These are phyloP conservation scores for Salix koriyanagi DNA, from an alignment of 345 rosid genomes.

Conservation along the genomic window DNA sequence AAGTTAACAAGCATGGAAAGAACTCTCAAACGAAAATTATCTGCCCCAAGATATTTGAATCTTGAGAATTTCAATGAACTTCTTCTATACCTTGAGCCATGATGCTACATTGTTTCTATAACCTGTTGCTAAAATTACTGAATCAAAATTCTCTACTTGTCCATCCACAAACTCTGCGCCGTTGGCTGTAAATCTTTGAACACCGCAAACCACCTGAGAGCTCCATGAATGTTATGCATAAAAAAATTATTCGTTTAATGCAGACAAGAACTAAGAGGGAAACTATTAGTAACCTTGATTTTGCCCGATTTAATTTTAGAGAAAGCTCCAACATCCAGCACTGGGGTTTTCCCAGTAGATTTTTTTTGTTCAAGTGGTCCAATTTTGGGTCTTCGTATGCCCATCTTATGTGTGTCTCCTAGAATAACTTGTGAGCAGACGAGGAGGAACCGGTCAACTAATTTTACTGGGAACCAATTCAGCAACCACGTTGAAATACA, in stretches of 20 bases:
- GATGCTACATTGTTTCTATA: slow-evolving; percentile 41
- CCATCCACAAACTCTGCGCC: slow-evolving; percentile 47
- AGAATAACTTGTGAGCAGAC: slow-evolving; percentile 37
- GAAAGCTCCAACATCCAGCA: slow-evolving; percentile 60
- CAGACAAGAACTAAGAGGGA: neutral
- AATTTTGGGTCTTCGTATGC: slow-evolving; percentile 53
- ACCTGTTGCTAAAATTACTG: slow-evolving; percentile 47
- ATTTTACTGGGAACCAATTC: slow-evolving; percentile 47
- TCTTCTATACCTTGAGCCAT: slow-evolving; percentile 38
- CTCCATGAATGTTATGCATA: neutral
- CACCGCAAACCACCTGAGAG: slow-evolving; percentile 30
- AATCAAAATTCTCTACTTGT: slow-evolving; percentile 31
- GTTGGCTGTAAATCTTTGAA: slow-evolving; percentile 28
- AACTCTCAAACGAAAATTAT: neutral
- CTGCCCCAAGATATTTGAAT: neutral
- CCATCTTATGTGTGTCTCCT: slow-evolving; percentile 49
- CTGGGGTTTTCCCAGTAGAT: slow-evolving; percentile 59
- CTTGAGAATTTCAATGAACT: neutral
- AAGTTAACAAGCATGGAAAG: too few species aligned
- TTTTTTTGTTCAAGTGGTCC: slow-evolving; percentile 67
- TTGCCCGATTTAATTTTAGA: slow-evolving; percentile 50
- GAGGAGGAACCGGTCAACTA: slow-evolving; percentile 56
- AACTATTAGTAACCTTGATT: slow-evolving; percentile 41
- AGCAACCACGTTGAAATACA: slow-evolving; percentile 55
- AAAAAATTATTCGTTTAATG: too few species aligned